These are phyloP conservation scores for Leishmania amazonensis DNA, from an alignment of 208 protist genomes.

Conservation along the genomic window DNA sequence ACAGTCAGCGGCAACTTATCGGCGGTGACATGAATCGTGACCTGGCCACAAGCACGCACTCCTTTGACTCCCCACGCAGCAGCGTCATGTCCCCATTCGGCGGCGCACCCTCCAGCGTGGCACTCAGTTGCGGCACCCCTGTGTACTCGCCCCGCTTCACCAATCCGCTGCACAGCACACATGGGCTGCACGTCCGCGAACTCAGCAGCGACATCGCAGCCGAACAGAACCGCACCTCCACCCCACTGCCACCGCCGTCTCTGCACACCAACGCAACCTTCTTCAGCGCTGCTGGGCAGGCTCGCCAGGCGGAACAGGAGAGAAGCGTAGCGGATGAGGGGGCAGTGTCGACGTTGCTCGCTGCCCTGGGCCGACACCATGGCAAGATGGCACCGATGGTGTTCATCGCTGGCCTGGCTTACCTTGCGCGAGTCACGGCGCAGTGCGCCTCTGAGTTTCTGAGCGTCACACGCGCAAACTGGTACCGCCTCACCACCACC, in stretches of 20 bases:
- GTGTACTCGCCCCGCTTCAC: slow-evolving; percentile 17
- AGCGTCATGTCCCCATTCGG: slow-evolving; percentile 20
- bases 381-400: slow-evolving; percentile 66
- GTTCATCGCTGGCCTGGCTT: slow-evolving; percentile 78
- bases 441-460: slow-evolving; percentile 47
- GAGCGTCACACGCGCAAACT: slow-evolving; percentile 75
- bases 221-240: neutral
- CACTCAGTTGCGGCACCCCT: neutral
- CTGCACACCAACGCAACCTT: slow-evolving; percentile 2
- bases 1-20: slow-evolving; percentile 32
- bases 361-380: slow-evolving; percentile 25
- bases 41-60: slow-evolving; percentile 35
- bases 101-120: neutral
- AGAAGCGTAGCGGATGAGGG: slow-evolving; percentile 6
- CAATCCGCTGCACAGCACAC: slow-evolving; percentile 6
- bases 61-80: slow-evolving; percentile 52
- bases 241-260: neutral
- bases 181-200: slow-evolving; percentile 7
- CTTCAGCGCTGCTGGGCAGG: slow-evolving; percentile 17
- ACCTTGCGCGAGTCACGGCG: slow-evolving; percentile 66
- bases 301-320: slow-evolving; percentile 7
- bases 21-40: slow-evolving; percentile 31
- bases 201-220: neutral
- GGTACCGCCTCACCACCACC: slow-evolving; percentile 74
- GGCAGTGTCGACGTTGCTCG: slow-evolving; percentile 26